phyloP scores from a whole-genome alignment of 805 yeast genomes.

The Yamadazyma ubonensis region DNA sequence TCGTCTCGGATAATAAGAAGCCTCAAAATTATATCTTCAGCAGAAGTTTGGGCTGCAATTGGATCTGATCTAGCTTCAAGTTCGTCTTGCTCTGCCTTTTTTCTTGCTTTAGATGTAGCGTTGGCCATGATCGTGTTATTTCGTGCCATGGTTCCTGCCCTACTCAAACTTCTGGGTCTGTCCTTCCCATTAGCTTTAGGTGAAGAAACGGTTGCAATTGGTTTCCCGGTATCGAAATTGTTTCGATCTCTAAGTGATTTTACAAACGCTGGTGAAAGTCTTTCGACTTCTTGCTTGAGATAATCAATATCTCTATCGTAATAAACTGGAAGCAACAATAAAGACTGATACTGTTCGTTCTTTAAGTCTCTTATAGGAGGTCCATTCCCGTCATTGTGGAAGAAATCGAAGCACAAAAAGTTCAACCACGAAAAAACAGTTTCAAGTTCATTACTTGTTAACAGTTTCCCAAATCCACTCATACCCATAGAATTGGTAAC shows the following conservation, averaged over 20 bases:
- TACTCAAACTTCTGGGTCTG: constrained; percentile 20
- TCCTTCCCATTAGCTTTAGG: background rate
- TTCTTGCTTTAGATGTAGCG: constrained; percentile 58
- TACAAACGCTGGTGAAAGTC: constrained; percentile 54
- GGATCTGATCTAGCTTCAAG: constrained; percentile 43
- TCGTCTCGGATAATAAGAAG: constrained; percentile 67
- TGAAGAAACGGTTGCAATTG: background rate
- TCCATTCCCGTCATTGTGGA: constrained; percentile 79
- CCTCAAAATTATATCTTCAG: constrained; percentile 72
- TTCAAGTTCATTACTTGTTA: constrained; percentile 62
- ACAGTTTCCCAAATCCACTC: constrained; percentile 52
- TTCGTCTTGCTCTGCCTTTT: constrained; percentile 45
- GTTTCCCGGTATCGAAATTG: constrained; percentile 31
- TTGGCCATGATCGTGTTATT: constrained; percentile 69
- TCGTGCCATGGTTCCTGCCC: constrained; percentile 55
- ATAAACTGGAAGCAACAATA: constrained; percentile 61
- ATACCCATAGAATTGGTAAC: constrained; percentile 43
- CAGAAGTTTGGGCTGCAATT: constrained; percentile 38
- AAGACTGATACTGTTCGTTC: constrained; percentile 60
- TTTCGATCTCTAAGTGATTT: constrained; percentile 49
- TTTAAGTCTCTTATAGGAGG: constrained; percentile 66
- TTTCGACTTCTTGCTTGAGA: constrained; percentile 58
- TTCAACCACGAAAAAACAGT: constrained; percentile 70
- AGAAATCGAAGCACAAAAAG: constrained; percentile 65
- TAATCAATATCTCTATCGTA: constrained; percentile 52